Evolutionary conservation across 78 protist genomes (phyloP).

Genomic region (Bigelowiella natans): DNA sequence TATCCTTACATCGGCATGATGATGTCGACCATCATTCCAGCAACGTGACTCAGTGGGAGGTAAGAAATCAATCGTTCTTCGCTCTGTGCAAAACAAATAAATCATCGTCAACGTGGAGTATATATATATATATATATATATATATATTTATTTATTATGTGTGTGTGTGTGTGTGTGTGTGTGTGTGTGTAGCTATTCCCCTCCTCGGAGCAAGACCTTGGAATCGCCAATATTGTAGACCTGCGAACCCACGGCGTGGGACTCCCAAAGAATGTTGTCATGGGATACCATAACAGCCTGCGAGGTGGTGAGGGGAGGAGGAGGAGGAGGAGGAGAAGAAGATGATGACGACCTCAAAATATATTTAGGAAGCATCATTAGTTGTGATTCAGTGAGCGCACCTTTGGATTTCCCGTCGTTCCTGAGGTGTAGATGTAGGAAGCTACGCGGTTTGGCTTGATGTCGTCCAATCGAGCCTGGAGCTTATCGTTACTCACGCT

Average conservation of each 20-base stretch:
- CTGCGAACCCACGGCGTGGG: not conserved
- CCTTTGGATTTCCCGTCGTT: not conserved
- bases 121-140: not conserved
- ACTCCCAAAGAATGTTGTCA: not conserved
- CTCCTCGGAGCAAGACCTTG: not conserved
- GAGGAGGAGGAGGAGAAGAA: no score
- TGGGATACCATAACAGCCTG: conserved; percentile 10
- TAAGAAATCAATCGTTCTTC: conserved; percentile 36
- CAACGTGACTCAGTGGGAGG: conserved; percentile 72
- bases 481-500: not conserved
- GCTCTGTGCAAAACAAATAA: not conserved
- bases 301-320: conserved; percentile 8
- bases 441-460: not conserved
- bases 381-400: no score
- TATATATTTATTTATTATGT: not conserved
- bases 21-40: conserved; percentile 62
- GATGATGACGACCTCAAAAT: no score
- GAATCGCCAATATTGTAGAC: not conserved
- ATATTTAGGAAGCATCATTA: no score
- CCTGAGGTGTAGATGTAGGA: conserved; percentile 18
- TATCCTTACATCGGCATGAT: conserved; percentile 41
- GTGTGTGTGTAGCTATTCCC: not conserved
- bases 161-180: not conserved
- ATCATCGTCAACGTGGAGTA: not conserved
- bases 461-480: not conserved